phyloP scores from a whole-genome alignment of 805 yeast species.

The Zygotorulaspora chibaensis region DNA sequence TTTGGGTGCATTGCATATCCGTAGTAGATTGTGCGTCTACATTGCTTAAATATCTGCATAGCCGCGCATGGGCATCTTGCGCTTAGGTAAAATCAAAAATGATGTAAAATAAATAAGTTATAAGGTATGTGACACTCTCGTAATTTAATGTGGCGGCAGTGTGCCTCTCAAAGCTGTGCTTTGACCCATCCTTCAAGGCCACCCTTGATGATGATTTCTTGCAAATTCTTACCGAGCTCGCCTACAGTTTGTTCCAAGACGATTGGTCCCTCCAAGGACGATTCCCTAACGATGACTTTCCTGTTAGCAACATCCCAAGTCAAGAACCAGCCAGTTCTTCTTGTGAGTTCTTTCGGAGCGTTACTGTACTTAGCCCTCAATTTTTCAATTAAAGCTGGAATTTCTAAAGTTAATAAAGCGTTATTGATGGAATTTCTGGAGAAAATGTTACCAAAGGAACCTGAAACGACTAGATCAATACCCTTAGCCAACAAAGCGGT shows the following conservation, averaged over 20 bases:
- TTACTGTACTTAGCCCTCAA: conserved; percentile 64
- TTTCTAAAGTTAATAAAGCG: conserved; percentile 88
- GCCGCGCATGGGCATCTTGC: no score
- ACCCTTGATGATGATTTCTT: conserved; percentile 94
- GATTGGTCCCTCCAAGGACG: conserved; percentile 43
- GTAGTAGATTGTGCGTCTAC: no score
- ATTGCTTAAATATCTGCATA: no score
- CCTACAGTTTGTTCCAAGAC: conserved; percentile 86
- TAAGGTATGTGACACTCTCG: not conserved
- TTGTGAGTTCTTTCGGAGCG: conserved; percentile 65
- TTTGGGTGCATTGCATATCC: no score
- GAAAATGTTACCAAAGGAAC: conserved; percentile 96
- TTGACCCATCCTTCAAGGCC: conserved; percentile 98
- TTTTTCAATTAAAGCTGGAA: conserved; percentile 77
- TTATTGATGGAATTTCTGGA: conserved; percentile 94
- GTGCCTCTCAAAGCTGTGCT: conserved; percentile 41
- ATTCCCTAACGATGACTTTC: conserved; percentile 71
- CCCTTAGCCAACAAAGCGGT: conserved; percentile 95
- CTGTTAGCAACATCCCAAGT: conserved; percentile 91
- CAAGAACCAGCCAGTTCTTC: conserved; percentile 91
- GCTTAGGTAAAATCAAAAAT: no score
- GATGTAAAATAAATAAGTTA: not conserved
- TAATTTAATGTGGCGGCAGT: not conserved
- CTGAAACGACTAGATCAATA: conserved; percentile 88
- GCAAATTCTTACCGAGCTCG: conserved; percentile 90